phyloP scores from a whole-genome alignment of 179 eudicot species.

The Vitellaria paradoxa region DNA sequence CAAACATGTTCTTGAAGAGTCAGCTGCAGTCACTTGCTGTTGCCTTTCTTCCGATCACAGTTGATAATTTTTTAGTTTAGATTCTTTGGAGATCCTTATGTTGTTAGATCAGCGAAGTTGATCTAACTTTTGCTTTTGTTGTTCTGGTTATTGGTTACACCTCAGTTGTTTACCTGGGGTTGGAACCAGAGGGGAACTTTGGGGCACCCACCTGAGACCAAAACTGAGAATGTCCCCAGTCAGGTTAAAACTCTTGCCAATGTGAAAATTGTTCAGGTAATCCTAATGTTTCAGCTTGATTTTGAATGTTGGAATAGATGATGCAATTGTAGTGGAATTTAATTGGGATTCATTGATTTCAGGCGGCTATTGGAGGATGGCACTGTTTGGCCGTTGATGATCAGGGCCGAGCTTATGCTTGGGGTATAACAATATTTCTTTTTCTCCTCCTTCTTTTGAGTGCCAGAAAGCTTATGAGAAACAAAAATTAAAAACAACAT shows the following conservation, averaged over 20 bases:
- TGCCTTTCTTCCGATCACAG: not conserved
- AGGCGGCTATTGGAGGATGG: conserved; percentile 99
- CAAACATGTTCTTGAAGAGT: not conserved
- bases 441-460: not conserved
- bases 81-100: not conserved
- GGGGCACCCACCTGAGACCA: conserved; percentile 86
- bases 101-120: not conserved
- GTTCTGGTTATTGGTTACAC: conserved; percentile 10
- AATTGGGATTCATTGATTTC: conserved; percentile 21
- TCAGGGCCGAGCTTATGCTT: conserved; percentile 96
- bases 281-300: not conserved
- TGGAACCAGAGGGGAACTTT: conserved; percentile 99
- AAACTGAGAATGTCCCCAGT: conserved; percentile 88
- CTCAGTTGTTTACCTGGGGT: conserved; percentile 96
- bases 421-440: conserved; percentile 56
- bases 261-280: conserved; percentile 91
- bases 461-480: not conserved
- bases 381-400: conserved; percentile 99
- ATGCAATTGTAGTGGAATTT: conserved; percentile 7
- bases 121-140: not conserved
- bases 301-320: not conserved
- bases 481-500: too few species aligned
- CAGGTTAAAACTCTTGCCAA: conserved; percentile 83
- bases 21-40: not conserved
- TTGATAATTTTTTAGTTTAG: not conserved